A percentile compares a stretch with the other conserved stretches of the same genome.
Conservation (phyloP, 2,329 filamentous ascomycete genomes). For the Ophiostoma ips region DNA sequence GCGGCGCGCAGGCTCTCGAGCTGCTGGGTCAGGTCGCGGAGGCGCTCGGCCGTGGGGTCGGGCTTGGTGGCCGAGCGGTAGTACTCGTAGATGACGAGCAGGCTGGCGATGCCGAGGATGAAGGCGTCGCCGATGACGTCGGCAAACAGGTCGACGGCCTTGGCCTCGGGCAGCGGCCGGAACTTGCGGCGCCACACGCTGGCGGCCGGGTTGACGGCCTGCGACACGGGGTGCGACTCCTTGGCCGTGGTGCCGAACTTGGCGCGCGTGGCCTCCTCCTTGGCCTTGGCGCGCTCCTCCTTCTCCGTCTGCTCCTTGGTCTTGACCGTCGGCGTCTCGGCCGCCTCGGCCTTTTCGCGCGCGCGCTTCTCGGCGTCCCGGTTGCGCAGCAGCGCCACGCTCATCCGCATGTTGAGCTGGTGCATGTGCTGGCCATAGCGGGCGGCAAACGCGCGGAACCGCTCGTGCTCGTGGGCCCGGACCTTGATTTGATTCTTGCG, state of each 20-base stretch:
- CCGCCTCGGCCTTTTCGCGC: slow-evolving; percentile 47
- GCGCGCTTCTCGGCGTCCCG: slow-evolving; percentile 41
- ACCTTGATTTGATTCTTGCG: slow-evolving; percentile 51
- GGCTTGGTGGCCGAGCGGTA: slow-evolving; percentile 46
- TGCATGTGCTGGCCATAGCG: slow-evolving; percentile 50
- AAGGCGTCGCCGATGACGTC: slow-evolving; percentile 51
- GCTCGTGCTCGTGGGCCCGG: slow-evolving; percentile 49
- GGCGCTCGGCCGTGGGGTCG: slow-evolving; percentile 39
- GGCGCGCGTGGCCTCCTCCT: slow-evolving; percentile 37
- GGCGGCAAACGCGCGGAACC: slow-evolving; percentile 46
- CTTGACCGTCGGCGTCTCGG: slow-evolving; percentile 50
- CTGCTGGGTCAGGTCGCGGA: slow-evolving; percentile 34
- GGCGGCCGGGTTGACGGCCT: slow-evolving; percentile 10
- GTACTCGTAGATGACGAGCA: slow-evolving; percentile 47
- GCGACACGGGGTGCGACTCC: slow-evolving; percentile 25
- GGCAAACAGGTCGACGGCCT: slow-evolving; percentile 53
- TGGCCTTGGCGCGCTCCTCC: slow-evolving; percentile 30
- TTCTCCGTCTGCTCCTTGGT: slow-evolving; percentile 46
- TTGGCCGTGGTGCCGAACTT: slow-evolving; percentile 28
- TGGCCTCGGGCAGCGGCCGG: slow-evolving; percentile 46
- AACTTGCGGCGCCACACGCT: slow-evolving; percentile 51
- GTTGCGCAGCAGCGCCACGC: slow-evolving; percentile 45
- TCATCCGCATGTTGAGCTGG: slow-evolving; percentile 52
- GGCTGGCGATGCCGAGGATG: slow-evolving; percentile 44
- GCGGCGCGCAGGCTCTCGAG: slow-evolving; percentile 35